Conservation (phyloP, 768 basidiomycete species). For the Pulveroboletus ravenelii region DNA sequence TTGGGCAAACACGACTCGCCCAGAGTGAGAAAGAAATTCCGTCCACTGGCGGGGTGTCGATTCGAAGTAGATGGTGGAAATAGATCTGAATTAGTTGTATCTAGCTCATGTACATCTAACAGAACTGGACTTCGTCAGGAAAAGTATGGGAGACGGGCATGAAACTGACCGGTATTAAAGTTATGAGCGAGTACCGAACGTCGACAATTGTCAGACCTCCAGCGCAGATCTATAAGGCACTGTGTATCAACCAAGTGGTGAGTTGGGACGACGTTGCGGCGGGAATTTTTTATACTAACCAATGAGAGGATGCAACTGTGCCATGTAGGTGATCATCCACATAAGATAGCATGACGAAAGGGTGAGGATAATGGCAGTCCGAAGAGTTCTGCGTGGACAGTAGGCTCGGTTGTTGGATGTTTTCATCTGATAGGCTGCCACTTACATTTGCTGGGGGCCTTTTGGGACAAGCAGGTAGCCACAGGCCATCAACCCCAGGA, state of each 20-base stretch:
- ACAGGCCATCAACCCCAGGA: conserved; percentile 57
- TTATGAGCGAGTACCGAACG: not conserved
- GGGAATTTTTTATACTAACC: conserved; percentile 42
- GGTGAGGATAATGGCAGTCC: conserved; percentile 74
- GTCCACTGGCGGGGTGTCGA: not conserved
- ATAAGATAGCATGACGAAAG: conserved; percentile 85
- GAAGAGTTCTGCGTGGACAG: conserved; percentile 58
- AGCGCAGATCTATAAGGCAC: conserved; percentile 15
- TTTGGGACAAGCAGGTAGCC: conserved; percentile 74
- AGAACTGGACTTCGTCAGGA: conserved; percentile 8
- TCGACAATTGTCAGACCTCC: conserved; percentile 14
- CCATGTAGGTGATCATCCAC: conserved; percentile 97
- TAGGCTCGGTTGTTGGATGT: not conserved
- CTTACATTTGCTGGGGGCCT: conserved; percentile 87
- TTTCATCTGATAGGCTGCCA: conserved; percentile 10
- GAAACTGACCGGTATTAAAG: conserved; percentile 24
- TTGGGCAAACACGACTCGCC: not conserved
- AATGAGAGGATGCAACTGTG: conserved; percentile 88
- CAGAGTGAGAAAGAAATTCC: conserved; percentile 1
- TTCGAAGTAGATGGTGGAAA: conserved; percentile 1
- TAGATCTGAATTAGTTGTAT: conserved; percentile 20
- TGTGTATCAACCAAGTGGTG: conserved; percentile 1
- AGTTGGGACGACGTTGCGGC: not conserved
- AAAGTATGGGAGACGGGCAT: not conserved
- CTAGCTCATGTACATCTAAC: conserved; percentile 25